A percentile compares a stretch with the other conserved stretches of the same genome.
phyloP scores from a whole-genome alignment of 305 asterid genomes.

The Rubia peregrina region DNA sequence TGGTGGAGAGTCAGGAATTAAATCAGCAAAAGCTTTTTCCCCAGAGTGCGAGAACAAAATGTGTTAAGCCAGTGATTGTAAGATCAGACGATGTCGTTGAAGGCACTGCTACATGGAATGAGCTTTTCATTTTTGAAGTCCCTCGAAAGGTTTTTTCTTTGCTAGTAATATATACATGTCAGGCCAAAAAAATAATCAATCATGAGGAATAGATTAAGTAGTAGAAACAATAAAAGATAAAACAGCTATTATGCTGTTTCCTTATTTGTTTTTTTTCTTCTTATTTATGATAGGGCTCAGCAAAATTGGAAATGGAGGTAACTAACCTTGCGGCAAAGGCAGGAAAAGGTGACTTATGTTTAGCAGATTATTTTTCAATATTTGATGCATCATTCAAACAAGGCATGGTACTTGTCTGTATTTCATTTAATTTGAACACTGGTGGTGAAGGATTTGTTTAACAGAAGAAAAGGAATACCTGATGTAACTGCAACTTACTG shows the following conservation, averaged over 20 bases:
- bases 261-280: background rate
- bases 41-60: slow-evolving; percentile 98
- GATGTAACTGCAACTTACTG: background rate
- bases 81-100: slow-evolving; percentile 44
- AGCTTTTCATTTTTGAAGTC: slow-evolving; percentile 95
- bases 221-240: background rate
- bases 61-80: slow-evolving; percentile 66
- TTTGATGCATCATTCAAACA: background rate
- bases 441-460: background rate
- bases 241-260: background rate
- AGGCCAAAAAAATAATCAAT: background rate
- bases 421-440: background rate
- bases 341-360: slow-evolving; percentile 74
- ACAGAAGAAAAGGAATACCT: background rate
- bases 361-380: background rate
- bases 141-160: slow-evolving; percentile 62
- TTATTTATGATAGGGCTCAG: slow-evolving; percentile 55
- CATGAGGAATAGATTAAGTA: background rate
- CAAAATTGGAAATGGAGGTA: slow-evolving; percentile 98
- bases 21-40: slow-evolving; percentile 93
- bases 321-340: slow-evolving; percentile 99
- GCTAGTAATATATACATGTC: background rate
- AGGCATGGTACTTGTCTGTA: background rate
- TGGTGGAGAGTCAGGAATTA: slow-evolving; percentile 86
- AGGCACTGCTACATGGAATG: slow-evolving; percentile 94